phyloP scores from a whole-genome alignment of 805 yeast species.

The Pichia deserticola region DNA sequence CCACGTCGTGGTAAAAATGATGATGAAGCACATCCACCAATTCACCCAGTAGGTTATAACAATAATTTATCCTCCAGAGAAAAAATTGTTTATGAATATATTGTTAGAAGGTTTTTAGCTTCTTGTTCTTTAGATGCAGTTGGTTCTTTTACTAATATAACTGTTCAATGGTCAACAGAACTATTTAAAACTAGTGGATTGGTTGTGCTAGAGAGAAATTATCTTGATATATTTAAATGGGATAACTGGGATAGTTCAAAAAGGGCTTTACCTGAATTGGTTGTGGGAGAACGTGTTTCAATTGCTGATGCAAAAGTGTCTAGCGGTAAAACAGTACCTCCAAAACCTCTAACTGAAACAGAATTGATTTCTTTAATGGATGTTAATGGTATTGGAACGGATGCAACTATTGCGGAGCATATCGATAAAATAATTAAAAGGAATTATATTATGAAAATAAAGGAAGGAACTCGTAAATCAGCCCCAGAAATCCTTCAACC shows the following conservation, averaged over 20 bases:
- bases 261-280: conserved; percentile 53
- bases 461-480: conserved; percentile 28
- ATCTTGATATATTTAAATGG: conserved; percentile 73
- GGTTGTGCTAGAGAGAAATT: conserved; percentile 65
- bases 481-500: conserved; percentile 54
- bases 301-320: conserved; percentile 51
- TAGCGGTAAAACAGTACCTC: conserved; percentile 76
- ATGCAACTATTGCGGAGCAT: conserved; percentile 98
- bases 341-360: conserved; percentile 79
- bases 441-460: conserved; percentile 50
- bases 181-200: conserved; percentile 66
- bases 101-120: conserved; percentile 80
- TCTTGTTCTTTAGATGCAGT: conserved; percentile 88
- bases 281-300: conserved; percentile 47
- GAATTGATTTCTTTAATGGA: conserved; percentile 93
- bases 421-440: conserved; percentile 70
- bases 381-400: conserved; percentile 95
- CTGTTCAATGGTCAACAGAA: conserved; percentile 74
- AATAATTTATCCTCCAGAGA: conserved; percentile 37
- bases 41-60: conserved; percentile 55
- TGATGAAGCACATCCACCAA: conserved; percentile 98
- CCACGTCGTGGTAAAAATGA: conserved; percentile 82
- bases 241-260: conserved; percentile 67
- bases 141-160: conserved; percentile 60
- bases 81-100: conserved; percentile 74